Percentiles rank a stretch among this genome's conserved stretches.
These are phyloP conservation scores for Asterochloris erici DNA, from an alignment of 139 green algal genomes.

Conservation along the genomic window DNA sequence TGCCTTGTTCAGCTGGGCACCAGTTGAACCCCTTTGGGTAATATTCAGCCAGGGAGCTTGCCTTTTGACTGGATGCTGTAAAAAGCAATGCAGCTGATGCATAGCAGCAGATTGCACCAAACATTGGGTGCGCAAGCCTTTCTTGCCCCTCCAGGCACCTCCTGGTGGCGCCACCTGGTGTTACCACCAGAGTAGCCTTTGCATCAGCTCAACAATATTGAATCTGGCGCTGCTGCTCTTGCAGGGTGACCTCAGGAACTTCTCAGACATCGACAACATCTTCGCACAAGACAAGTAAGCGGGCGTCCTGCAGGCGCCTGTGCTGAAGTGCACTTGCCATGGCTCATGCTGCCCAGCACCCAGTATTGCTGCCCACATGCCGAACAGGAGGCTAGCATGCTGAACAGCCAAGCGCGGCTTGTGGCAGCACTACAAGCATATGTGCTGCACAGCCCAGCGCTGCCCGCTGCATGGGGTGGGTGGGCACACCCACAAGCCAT, in stretches of 20 bases:
- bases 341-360: too few relatives aligned
- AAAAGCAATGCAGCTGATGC: neutral
- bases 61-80: neutral
- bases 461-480: neutral
- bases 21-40: neutral
- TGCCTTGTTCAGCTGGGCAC: neutral
- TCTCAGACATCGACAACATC: conserved; percentile 36
- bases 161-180: too few relatives aligned
- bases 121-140: too few relatives aligned
- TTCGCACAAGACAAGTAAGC: conserved; percentile 41
- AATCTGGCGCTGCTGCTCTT: neutral
- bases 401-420: too few relatives aligned
- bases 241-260: conserved; percentile 43
- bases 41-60: neutral
- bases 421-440: neutral
- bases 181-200: too few relatives aligned
- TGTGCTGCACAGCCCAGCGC: neutral
- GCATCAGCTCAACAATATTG: neutral
- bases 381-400: too few relatives aligned
- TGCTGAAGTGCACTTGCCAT: too few relatives aligned
- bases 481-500: too few relatives aligned
- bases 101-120: neutral
- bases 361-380: too few relatives aligned
- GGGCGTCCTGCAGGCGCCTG: too few relatives aligned
- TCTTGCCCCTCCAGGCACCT: too few relatives aligned